A percentile compares a stretch with the other conserved stretches of the same genome.
Evolutionary conservation across 2,329 filamentous ascomycete species (phyloP).

Genomic region (Fusarium phyllophilum): DNA sequence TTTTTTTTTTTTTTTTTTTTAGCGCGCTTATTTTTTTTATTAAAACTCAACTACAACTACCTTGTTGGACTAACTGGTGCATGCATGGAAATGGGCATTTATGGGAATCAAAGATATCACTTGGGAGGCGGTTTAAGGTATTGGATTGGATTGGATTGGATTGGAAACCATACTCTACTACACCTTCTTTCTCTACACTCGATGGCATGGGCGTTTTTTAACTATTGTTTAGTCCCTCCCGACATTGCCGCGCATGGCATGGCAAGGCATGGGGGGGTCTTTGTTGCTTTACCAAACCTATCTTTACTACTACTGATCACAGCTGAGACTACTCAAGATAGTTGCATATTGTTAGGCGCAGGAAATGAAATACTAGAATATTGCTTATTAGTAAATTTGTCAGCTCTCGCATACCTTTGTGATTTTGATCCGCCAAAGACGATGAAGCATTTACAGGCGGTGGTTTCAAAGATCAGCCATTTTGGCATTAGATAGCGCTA

Average conservation of each 20-base stretch:
- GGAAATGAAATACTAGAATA: conserved; percentile 35
- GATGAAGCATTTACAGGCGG: neutral
- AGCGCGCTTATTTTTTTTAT: conserved; percentile 25
- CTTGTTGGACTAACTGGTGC: conserved; percentile 21
- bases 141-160: neutral
- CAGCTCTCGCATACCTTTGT: neutral
- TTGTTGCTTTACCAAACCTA: neutral
- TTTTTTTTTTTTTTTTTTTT: conserved; percentile 18
- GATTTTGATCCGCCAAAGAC: neutral
- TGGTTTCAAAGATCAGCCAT: neutral
- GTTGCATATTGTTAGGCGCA: conserved; percentile 41
- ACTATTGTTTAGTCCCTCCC: neutral
- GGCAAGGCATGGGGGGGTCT: neutral
- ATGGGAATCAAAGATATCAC: conserved; percentile 36
- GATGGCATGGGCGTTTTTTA: conserved; percentile 35
- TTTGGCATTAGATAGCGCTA: neutral
- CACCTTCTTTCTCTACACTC: conserved; percentile 16
- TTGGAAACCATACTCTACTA: conserved; percentile 1
- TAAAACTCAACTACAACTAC: neutral
- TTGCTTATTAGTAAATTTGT: neutral
- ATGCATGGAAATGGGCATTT: conserved; percentile 40
- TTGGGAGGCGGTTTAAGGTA: conserved; percentile 10
- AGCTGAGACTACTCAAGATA: conserved; percentile 25
- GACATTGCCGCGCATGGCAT: conserved; percentile 6
- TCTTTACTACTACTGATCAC: conserved; percentile 12